Base-by-base conservation (phyloP, 176 grass and related monocot species). In the Tillandsia leiboldiana region DNA sequence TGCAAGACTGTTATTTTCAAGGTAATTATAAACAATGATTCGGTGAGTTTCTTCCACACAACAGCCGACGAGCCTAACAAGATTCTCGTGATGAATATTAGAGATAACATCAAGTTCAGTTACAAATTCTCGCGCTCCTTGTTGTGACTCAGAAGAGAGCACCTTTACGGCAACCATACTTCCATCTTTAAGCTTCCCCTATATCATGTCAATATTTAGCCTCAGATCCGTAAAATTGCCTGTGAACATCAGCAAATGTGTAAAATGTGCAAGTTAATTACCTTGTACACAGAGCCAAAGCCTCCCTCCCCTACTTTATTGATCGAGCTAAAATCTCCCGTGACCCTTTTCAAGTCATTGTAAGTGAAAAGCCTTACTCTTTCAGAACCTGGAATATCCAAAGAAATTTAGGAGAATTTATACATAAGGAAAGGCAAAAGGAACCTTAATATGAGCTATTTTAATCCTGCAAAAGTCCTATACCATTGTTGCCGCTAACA, bases 1-100 rank as follows among this genome's bases (percentile, higher is more conserved):
- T 12, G 88, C 75, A 68, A 96, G 85, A 72, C 92, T 96, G 51
- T 86, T 91, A 61, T 96, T 96, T 79, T 96, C 88, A 29, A 89
- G 89, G 75, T 89, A 96, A 53, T 89, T 91, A 70, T 96, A 96
- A 63, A 91, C 78, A 29, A 96, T 74, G 63, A 96, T 87, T 70
- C 83, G 77, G 47, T 81, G 83, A 17, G 66, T 68, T 14, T 83
- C 88, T 82, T 91, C 88, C 33, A 82, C 74, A 23, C 88, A 96
- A 76, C 92, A 96, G 47, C 92, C 92, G 9, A 88, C 57, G 67
- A 96, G 51, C 7, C 71, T 88, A 53, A 96, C 86, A 1, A 91
- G 83, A 79, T 96, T 89, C 54, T 86, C 86, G 62, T 96, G 92
- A 72, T 78, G 77, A 66, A 96, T 82, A 73, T 85, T 75, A 26